Percentiles rank a stretch among this genome's conserved stretches.
Conservation (phyloP, 2,329 filamentous ascomycete species). For the Didymosphaeria variabile region DNA sequence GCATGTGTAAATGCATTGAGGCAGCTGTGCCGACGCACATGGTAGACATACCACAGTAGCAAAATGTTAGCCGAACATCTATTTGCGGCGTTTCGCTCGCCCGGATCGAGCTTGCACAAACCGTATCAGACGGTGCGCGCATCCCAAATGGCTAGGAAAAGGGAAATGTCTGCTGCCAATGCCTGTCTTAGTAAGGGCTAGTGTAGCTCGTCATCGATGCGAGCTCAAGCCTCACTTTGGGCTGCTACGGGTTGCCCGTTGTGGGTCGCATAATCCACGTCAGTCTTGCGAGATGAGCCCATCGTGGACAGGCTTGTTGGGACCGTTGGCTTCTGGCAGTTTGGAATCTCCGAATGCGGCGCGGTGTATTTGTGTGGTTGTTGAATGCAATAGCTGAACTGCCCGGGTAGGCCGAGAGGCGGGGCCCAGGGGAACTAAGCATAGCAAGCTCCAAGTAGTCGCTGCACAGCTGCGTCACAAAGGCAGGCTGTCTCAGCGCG, state of each 20-base stretch:
- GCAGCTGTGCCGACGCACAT: slow-evolving; percentile 8
- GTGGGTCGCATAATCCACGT: slow-evolving; percentile 13
- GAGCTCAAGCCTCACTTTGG: slow-evolving; percentile 10
- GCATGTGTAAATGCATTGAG: slow-evolving; percentile 4
- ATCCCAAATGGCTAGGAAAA: not conserved
- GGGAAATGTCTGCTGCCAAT: not conserved
- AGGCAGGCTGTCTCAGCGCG: slow-evolving; percentile 17
- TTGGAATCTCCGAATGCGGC: not conserved
- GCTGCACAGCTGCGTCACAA: slow-evolving; percentile 26
- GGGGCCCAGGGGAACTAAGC: slow-evolving; percentile 28
- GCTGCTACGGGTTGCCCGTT: not conserved
- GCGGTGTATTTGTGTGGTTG: slow-evolving; percentile 1
- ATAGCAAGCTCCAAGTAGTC: slow-evolving; percentile 29
- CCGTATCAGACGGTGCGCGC: not conserved
- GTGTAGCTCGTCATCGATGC: slow-evolving; percentile 14
- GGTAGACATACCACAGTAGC: not conserved
- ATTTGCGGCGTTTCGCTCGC: not conserved
- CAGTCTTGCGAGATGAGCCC: not conserved
- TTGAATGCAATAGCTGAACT: not conserved
- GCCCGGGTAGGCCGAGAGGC: slow-evolving; percentile 6
- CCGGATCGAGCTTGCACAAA: not conserved
- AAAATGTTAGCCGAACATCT: not conserved
- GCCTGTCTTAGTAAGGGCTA: slow-evolving; percentile 9
- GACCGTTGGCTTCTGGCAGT: not conserved
- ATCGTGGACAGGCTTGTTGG: not conserved